Evolutionary conservation across 2,329 filamentous ascomycete species (phyloP).

Genomic region (Xylariaceae sp.): DNA sequence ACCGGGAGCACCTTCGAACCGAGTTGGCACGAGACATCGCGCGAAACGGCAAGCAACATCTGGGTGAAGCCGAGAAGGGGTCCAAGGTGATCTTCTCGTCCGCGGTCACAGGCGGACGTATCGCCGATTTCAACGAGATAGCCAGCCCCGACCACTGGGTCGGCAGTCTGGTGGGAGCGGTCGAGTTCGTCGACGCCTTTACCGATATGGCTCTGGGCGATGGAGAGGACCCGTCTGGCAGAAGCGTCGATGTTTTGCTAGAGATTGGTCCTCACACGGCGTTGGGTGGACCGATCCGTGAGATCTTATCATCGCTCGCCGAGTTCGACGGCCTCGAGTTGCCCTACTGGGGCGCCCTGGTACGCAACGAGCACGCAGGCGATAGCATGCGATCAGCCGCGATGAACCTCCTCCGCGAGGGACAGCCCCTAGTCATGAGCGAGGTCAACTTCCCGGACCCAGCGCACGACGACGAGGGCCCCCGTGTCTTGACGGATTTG

Average conservation of each 20-base stretch:
- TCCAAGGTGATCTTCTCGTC: constrained; percentile 4
- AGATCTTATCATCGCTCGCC: constrained; percentile 9
- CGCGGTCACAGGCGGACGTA: constrained; percentile 4
- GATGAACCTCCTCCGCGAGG: constrained; percentile 3
- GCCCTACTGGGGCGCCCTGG: constrained; percentile 8
- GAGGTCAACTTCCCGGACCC: constrained; percentile 5
- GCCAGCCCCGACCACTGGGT: constrained; percentile 7
- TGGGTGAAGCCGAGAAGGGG: constrained; percentile 4
- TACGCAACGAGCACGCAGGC: constrained; percentile 10
- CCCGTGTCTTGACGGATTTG: constrained; percentile 5
- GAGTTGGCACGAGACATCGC: constrained; percentile 11
- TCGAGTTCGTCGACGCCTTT: constrained; percentile 17
- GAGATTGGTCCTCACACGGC: constrained; percentile 26
- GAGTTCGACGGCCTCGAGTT: constrained; percentile 2
- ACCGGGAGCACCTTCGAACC: constrained; percentile 11
- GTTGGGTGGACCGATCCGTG: constrained; percentile 24
- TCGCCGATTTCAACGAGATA: constrained; percentile 1
- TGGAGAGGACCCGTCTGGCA: neutral
- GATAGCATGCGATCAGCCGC: constrained; percentile 2
- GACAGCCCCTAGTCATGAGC: constrained; percentile 4
- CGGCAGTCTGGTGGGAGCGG: constrained; percentile 16
- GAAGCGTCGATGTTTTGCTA: constrained; percentile 3
- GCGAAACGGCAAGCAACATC: constrained; percentile 6
- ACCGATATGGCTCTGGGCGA: constrained; percentile 7
- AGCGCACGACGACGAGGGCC: too few relatives aligned